These are phyloP conservation scores for Conoideocrella luteorostrata DNA, from an alignment of 2,329 filamentous ascomycete genomes.

Conservation along the genomic window DNA sequence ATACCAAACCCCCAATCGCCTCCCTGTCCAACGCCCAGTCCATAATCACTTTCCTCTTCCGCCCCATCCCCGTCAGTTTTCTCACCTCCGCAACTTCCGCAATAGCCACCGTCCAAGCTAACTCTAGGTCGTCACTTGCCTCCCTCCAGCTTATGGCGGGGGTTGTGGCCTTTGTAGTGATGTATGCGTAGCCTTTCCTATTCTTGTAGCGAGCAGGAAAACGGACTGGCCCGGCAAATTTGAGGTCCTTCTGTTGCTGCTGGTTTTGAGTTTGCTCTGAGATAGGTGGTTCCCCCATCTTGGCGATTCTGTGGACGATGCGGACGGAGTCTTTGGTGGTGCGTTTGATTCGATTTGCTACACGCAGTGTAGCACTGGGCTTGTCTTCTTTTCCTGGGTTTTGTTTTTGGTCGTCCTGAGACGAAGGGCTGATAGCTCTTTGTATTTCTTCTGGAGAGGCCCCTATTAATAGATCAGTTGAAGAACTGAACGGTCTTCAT, in stretches of 20 bases:
- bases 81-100: constrained; percentile 65
- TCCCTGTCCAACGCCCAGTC: constrained; percentile 71
- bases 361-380: constrained; percentile 33
- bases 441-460: no score
- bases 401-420: neutral
- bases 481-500: no score
- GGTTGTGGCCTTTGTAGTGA: constrained; percentile 59
- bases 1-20: constrained; percentile 68
- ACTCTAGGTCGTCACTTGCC: constrained; percentile 47
- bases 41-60: constrained; percentile 78
- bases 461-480: no score
- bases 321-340: constrained; percentile 67
- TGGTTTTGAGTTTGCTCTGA: constrained; percentile 44
- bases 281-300: constrained; percentile 49
- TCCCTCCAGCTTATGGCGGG: constrained; percentile 62
- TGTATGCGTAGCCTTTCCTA: constrained; percentile 65
- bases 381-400: neutral
- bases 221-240: constrained; percentile 71
- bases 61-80: constrained; percentile 75
- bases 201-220: constrained; percentile 68
- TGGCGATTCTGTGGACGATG: constrained; percentile 64
- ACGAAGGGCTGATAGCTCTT: no score
- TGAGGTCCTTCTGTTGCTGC: no score
- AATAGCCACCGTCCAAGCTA: constrained; percentile 64
- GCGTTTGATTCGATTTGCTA: constrained; percentile 60